These are phyloP conservation scores for Carex myosuroides DNA, from an alignment of 176 grass and related monocot species.

Conservation along the genomic window DNA sequence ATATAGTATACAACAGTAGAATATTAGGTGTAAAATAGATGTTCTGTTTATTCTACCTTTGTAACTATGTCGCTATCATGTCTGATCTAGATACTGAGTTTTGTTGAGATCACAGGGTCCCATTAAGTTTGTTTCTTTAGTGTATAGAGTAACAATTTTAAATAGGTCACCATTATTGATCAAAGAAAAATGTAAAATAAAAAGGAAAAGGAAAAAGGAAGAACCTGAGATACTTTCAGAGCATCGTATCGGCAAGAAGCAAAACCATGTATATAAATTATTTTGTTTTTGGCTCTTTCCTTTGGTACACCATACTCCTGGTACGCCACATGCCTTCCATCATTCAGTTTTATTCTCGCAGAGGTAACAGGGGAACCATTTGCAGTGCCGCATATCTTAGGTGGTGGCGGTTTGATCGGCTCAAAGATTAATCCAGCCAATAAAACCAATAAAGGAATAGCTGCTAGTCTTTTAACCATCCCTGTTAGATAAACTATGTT, in stretches of 20 bases:
- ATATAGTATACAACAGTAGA: background rate
- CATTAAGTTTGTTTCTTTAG: background rate
- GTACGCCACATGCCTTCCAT: constrained; percentile 76
- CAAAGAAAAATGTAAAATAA: background rate
- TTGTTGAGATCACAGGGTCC: background rate
- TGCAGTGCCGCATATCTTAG: constrained; percentile 36
- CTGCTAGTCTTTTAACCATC: constrained; percentile 18
- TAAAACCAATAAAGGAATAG: constrained; percentile 30
- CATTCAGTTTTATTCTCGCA: constrained; percentile 39
- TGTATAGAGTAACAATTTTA: background rate
- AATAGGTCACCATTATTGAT: background rate
- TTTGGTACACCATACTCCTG: constrained; percentile 51
- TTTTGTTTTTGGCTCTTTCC: constrained; percentile 51
- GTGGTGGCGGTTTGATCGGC: constrained; percentile 42
- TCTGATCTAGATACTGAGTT: background rate
- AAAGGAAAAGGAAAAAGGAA: background rate
- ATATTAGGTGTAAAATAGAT: background rate
- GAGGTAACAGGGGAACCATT: constrained; percentile 50
- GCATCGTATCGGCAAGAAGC: constrained; percentile 59
- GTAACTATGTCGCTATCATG: background rate
- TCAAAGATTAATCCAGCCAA: constrained; percentile 26
- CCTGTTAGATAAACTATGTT: constrained; percentile 30
- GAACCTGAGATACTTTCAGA: constrained; percentile 50
- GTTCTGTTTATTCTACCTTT: background rate
- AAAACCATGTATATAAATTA: constrained; percentile 80